Conservation (phyloP, 78 protist species). For the Speleostelium caveatum region DNA sequence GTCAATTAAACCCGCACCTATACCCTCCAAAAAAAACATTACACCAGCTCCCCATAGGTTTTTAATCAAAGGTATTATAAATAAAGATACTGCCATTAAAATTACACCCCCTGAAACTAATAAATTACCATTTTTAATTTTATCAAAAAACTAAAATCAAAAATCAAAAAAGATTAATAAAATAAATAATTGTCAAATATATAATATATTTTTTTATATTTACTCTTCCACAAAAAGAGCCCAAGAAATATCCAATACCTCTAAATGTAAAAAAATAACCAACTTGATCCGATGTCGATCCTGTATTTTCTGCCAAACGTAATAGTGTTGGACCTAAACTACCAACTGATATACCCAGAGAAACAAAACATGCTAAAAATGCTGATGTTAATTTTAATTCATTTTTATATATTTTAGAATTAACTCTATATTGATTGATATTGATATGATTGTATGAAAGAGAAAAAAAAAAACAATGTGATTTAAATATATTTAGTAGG, state of each 20-base stretch:
- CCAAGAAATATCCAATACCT: slow-evolving; percentile 66
- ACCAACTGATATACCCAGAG: slow-evolving; percentile 62
- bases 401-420: slow-evolving; percentile 14
- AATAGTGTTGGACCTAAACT: slow-evolving; percentile 63
- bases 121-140: slow-evolving; percentile 29
- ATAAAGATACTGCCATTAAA: slow-evolving; percentile 34
- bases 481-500: too few relatives aligned
- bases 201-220: neutral
- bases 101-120: slow-evolving; percentile 9
- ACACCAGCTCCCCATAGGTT: slow-evolving; percentile 10
- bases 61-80: slow-evolving; percentile 18
- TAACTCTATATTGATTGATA: neutral
- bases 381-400: slow-evolving; percentile 39
- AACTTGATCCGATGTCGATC: slow-evolving; percentile 27
- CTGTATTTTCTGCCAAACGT: neutral
- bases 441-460: neutral
- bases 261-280: slow-evolving; percentile 61
- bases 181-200: neutral
- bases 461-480: too few relatives aligned
- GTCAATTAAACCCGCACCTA: slow-evolving; percentile 41
- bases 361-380: slow-evolving; percentile 32
- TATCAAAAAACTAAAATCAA: slow-evolving; percentile 15
- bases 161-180: neutral
- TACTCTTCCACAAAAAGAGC: slow-evolving; percentile 49
- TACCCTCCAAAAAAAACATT: neutral